Evolutionary conservation across 345 rosid genomes (phyloP), one percentile per base, ranked within the genome.

Genomic region (Theobroma cacao): DNA sequence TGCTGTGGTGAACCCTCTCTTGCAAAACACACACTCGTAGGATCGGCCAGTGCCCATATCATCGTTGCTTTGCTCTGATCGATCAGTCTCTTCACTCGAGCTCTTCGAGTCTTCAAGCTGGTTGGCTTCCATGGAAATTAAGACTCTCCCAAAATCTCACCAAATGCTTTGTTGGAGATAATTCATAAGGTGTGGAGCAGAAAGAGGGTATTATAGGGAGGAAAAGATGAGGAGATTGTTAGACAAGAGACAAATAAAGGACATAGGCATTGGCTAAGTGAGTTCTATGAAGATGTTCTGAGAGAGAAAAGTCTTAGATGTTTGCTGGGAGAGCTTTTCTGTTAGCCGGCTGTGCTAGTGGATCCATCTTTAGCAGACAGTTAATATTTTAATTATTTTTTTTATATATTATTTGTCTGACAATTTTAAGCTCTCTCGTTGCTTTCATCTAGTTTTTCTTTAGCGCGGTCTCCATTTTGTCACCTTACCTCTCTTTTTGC

Each of bases 1-100:
- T 31, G 98, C 98, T 82, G 90, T 94, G 48, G 94, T 91, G 85
- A 94, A 94, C 31, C 98, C 98, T 84, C 97, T 84, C 91, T 90
- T 92, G 92, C 98, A 94, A 74, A 91, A 92, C 67, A 84, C 88
- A 63, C 93, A 90, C 78, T 87, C 91, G 61, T 91, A 91, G 69
- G 89, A 85, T 74, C 92, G 61, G 66, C 87, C 86, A 0, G 80
- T 70, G 72, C 84, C 90, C 33, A 41, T 53, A 8, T 77, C 83
- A 5, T 83, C 86, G 60, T 59, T 63, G 14, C 64, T 60, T 38
- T 75, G 82, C 68, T 77, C 80, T 6, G 81, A 79, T 77, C 74
- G 79, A 64, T 82, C 86, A 6, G 77, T 70, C 33, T 83, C 88
- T 9, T 83, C 84, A 64, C 86, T 83, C n/a, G 86, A 81, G 75